Conservation (phyloP, 2,329 filamentous ascomycete species). For the Cryphonectria japonica region DNA sequence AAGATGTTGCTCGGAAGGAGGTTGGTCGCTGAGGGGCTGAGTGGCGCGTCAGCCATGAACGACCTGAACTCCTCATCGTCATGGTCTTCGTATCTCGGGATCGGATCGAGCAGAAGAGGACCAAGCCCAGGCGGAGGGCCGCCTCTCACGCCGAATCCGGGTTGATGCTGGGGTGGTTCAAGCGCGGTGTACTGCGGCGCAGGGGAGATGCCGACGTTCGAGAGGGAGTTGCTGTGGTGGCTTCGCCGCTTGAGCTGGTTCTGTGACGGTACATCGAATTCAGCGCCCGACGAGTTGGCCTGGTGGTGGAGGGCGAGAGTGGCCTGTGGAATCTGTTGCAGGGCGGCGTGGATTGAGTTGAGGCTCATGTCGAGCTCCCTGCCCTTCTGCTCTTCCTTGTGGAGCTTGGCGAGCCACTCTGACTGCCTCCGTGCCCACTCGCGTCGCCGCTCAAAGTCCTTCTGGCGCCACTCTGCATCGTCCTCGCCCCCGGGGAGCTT, state of each 20-base stretch:
- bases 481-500: slow-evolving; percentile 64
- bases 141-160: slow-evolving; percentile 16
- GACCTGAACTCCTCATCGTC: slow-evolving; percentile 66
- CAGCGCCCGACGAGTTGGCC: slow-evolving; percentile 48
- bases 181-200: slow-evolving; percentile 47
- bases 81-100: slow-evolving; percentile 52
- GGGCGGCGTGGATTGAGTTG: slow-evolving; percentile 50
- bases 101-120: slow-evolving; percentile 41
- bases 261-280: slow-evolving; percentile 49
- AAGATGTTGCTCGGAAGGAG: slow-evolving; percentile 72
- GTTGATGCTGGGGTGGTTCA: slow-evolving; percentile 26
- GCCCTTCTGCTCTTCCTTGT: slow-evolving; percentile 51
- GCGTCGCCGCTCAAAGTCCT: slow-evolving; percentile 54
- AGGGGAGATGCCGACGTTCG: slow-evolving; percentile 46
- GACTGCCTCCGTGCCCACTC: slow-evolving; percentile 60
- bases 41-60: slow-evolving; percentile 66
- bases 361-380: slow-evolving; percentile 54
- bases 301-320: slow-evolving; percentile 48
- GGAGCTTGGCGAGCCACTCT: slow-evolving; percentile 55
- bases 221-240: slow-evolving; percentile 52
- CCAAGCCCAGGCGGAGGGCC: slow-evolving; percentile 41
- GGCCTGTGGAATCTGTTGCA: slow-evolving; percentile 41
- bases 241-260: slow-evolving; percentile 53
- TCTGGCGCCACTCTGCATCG: slow-evolving; percentile 59
- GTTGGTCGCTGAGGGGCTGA: slow-evolving; percentile 77